phyloP scores from a whole-genome alignment of 441 rosid genomes.

The Pelargonium myrrhifolium region DNA sequence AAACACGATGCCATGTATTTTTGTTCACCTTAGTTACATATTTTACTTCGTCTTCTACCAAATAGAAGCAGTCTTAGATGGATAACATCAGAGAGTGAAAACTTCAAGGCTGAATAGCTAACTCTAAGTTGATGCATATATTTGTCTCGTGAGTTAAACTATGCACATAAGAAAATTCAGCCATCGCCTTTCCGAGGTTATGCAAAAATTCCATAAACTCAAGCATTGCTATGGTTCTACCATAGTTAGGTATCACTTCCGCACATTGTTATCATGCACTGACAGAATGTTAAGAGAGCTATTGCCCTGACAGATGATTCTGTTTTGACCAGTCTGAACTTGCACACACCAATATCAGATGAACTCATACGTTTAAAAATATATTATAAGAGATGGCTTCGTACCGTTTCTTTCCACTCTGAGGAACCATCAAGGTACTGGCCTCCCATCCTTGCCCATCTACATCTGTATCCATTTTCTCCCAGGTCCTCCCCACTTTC shows the following conservation, averaged over 20 bases:
- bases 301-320: neutral
- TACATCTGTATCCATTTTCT: conserved; percentile 83
- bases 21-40: neutral
- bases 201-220: neutral
- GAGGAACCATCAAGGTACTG: conserved; percentile 64
- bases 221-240: neutral
- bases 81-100: neutral
- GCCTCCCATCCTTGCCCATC: conserved; percentile 98
- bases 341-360: conserved; percentile 12
- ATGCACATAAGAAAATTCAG: neutral
- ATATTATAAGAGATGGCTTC: conserved; percentile 18
- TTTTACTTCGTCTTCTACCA: neutral
- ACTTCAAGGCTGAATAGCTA: neutral
- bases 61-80: neutral
- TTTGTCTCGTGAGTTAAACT: neutral
- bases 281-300: neutral
- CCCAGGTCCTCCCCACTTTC: conserved; percentile 86
- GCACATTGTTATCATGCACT: neutral
- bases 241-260: neutral
- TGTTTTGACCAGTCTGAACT: conserved; percentile 6
- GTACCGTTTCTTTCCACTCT: conserved; percentile 95
- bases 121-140: neutral
- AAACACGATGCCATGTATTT: neutral
- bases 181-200: neutral
- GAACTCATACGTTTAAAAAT: no score